Conservation (phyloP, 306 rosid genomes). For the Casuarina glauca region DNA sequence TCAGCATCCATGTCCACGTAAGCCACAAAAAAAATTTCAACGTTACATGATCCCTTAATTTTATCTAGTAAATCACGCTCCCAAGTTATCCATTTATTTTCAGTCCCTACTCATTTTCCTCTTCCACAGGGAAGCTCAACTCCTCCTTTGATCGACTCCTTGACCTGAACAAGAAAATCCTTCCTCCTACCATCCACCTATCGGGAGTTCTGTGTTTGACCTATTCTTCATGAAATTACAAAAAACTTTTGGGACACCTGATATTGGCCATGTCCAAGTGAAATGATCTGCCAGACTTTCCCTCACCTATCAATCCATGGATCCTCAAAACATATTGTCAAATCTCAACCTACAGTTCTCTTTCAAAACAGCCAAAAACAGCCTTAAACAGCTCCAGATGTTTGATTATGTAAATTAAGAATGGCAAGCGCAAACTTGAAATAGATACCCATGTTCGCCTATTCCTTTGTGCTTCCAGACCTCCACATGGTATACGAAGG, state of each 20-base stretch:
- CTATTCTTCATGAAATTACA: neutral
- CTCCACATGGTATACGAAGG: constrained; percentile 5
- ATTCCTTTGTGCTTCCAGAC: neutral
- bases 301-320: neutral
- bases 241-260: neutral
- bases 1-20: neutral
- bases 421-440: neutral
- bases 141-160: neutral
- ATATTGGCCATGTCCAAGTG: neutral
- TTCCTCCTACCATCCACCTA: neutral
- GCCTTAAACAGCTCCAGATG: neutral
- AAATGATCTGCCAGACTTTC: neutral
- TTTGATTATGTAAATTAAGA: neutral
- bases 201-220: neutral
- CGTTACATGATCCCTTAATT: neutral
- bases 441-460: neutral
- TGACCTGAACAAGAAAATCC: neutral
- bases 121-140: neutral
- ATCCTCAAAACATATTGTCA: neutral
- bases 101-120: neutral
- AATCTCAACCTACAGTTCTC: neutral
- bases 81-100: neutral
- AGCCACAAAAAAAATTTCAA: neutral
- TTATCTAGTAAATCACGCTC: neutral
- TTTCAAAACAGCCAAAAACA: neutral